Evolutionary conservation across 2,329 filamentous ascomycete genomes (phyloP), one percentile per base, ranked within the genome.

Genomic region (Venturia effusa): DNA sequence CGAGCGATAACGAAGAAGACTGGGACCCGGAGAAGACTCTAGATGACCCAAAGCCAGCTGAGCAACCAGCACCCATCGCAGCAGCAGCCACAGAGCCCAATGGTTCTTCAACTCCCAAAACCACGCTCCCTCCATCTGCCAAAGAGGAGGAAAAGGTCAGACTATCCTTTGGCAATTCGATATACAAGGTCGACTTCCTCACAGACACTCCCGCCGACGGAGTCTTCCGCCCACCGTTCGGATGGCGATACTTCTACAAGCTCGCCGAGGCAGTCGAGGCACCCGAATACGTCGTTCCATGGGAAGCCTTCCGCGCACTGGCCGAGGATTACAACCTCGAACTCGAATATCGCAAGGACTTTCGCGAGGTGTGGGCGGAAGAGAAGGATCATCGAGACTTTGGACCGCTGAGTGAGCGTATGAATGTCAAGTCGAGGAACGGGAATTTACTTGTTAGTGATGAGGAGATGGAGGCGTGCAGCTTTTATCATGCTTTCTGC

Each of bases 161-260:
- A n/a, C 72, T 89, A 4, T 86, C 91, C 73, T 99, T 92, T 89
- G 93, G 94, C 64, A 99, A 99, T 74, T 86, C 84, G 67, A 91
- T 97, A 73, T 99, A 97, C 76, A 86, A 86, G 24, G 92, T 99
- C 62, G 86, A 89, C 60, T 97, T 99, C 71, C 90, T 91, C 0
- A 88, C 88, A 27, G 83, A 88, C 71, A 92, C 90, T 0, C 91
- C 92, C 4, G 81, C 85, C 24, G 91, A 97, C 73, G 94, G 94
- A 62, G 82, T 94, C 39, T 99, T 99, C 78, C 87, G 94, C 5
- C 94, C 94, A 5, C 91, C 94, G 0, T 97, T 92, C 73, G 94
- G 93, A 61, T 97, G 94, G 92, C 96, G 94, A 75, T 99, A 99
- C 78, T 96, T 86, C 72, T 99, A 96, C 79, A 96, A 92, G 75